These are phyloP conservation scores for Penicillium bialowiezense DNA, from an alignment of 495 filamentous ascomycete species.

Conservation along the genomic window DNA sequence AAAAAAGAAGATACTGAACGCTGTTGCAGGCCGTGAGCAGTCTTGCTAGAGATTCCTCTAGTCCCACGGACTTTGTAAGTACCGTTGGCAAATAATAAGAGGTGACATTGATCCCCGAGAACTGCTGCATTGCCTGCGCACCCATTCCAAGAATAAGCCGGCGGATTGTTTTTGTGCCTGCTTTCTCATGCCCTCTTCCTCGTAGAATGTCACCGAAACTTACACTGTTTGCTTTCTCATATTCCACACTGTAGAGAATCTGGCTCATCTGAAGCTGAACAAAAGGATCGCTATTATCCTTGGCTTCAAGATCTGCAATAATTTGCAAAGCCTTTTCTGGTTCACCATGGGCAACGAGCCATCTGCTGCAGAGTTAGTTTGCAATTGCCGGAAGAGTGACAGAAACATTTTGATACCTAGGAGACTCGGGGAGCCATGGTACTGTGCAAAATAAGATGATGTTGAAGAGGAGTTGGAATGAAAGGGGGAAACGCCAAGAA, in stretches of 20 bases:
- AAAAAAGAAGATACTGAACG: conserved; percentile 33
- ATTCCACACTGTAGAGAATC: conserved; percentile 14
- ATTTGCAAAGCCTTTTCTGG: conserved; percentile 10
- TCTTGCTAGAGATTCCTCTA: conserved; percentile 17
- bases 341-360: conserved; percentile 18
- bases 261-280: conserved; percentile 7
- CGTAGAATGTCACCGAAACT: conserved; percentile 11
- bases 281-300: conserved; percentile 1
- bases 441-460: conserved; percentile 41
- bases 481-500: conserved; percentile 38
- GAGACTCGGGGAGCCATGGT: conserved; percentile 49
- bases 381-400: too few relatives aligned
- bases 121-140: conserved; percentile 48
- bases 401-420: too few relatives aligned
- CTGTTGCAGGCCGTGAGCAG: conserved; percentile 37
- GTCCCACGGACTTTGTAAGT: conserved; percentile 12
- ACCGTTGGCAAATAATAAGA: conserved; percentile 28
- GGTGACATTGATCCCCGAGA: conserved; percentile 28
- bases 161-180: conserved; percentile 33
- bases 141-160: conserved; percentile 43
- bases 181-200: conserved; percentile 25
- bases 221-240: conserved; percentile 13
- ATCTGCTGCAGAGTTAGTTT: conserved; percentile 25
- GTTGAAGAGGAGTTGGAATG: conserved; percentile 50
- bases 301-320: conserved; percentile 44